These are phyloP conservation scores for Fraxinus angustifolia DNA, from an alignment of 305 asterid species.

Conservation along the genomic window DNA sequence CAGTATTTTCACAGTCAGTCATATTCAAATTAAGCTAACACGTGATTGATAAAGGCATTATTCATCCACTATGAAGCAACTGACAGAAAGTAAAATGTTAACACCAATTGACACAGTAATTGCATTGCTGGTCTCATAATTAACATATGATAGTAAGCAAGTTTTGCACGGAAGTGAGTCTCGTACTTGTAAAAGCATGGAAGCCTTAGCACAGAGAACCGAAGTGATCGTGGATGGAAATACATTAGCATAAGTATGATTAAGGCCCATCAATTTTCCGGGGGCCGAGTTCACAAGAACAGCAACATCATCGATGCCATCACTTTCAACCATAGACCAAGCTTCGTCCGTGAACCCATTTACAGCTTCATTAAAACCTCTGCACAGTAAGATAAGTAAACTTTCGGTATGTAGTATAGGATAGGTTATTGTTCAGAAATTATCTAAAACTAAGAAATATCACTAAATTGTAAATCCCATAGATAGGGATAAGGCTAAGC, in stretches of 20 bases:
- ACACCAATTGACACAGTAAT: neutral
- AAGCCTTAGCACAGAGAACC: constrained; percentile 85
- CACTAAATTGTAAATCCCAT: neutral
- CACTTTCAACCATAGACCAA: constrained; percentile 81
- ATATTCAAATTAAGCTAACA: neutral
- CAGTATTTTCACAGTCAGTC: neutral
- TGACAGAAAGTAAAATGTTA: neutral
- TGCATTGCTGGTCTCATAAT: neutral
- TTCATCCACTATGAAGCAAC: neutral
- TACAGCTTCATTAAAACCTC: constrained; percentile 95
- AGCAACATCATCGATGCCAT: constrained; percentile 89
- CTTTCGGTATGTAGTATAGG: neutral
- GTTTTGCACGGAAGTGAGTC: neutral
- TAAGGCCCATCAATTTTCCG: constrained; percentile 65
- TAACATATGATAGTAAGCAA: neutral
- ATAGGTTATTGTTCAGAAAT: neutral
- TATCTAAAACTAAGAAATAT: neutral
- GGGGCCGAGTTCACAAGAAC: constrained; percentile 81
- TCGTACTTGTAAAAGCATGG: constrained; percentile 84
- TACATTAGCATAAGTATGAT: constrained; percentile 60
- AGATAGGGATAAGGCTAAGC: neutral
- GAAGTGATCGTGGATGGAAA: constrained; percentile 70
- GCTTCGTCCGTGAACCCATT: constrained; percentile 91
- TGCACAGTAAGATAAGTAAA: constrained; percentile 26
- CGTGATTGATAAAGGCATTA: neutral